Evolutionary conservation across 805 yeast genomes (phyloP).

Genomic region (Ogataea chonburiensis): DNA sequence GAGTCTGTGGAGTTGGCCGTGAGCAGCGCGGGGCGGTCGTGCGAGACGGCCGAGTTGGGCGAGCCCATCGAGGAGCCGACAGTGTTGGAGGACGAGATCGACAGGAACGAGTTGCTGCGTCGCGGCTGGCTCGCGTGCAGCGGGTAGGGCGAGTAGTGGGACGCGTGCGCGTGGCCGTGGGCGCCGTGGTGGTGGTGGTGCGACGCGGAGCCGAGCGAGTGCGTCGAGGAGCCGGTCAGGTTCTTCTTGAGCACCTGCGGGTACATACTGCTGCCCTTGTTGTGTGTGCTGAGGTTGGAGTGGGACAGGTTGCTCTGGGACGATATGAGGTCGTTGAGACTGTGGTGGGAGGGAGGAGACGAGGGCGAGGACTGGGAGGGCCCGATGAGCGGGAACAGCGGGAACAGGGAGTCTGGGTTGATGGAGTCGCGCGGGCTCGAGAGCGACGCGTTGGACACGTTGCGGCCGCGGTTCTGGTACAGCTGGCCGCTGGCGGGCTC

Average conservation of each 20-base stretch:
- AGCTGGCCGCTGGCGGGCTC: conserved; percentile 12
- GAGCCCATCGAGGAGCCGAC: conserved; percentile 27
- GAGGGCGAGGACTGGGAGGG: conserved; percentile 25
- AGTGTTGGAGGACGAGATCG: conserved; percentile 28
- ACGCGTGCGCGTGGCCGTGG: conserved; percentile 24
- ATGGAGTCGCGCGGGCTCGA: conserved; percentile 23
- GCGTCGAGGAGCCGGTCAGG: conserved; percentile 32
- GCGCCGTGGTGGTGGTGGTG: conserved; percentile 21
- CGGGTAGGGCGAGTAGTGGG: conserved; percentile 29
- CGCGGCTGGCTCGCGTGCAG: conserved; percentile 17
- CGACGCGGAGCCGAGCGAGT: conserved; percentile 22
- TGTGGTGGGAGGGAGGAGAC: conserved; percentile 18
- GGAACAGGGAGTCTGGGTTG: conserved; percentile 33
- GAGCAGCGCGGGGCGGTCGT: conserved; percentile 29
- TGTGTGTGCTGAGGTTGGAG: conserved; percentile 24
- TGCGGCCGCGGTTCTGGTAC: conserved; percentile 14
- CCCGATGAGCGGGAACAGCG: conserved; percentile 35
- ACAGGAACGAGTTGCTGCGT: conserved; percentile 26
- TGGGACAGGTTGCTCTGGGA: conserved; percentile 22
- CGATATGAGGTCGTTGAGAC: conserved; percentile 14
- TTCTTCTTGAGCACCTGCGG: conserved; percentile 22
- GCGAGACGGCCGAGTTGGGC: conserved; percentile 19
- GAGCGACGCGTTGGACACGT: conserved; percentile 16
- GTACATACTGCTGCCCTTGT: conserved; percentile 7
- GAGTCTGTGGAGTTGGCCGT: conserved; percentile 26